Evolutionary conservation across 768 basidiomycete species (phyloP), one percentile per base, ranked within the genome.

Genomic region (Leccinum longicurvipes): DNA sequence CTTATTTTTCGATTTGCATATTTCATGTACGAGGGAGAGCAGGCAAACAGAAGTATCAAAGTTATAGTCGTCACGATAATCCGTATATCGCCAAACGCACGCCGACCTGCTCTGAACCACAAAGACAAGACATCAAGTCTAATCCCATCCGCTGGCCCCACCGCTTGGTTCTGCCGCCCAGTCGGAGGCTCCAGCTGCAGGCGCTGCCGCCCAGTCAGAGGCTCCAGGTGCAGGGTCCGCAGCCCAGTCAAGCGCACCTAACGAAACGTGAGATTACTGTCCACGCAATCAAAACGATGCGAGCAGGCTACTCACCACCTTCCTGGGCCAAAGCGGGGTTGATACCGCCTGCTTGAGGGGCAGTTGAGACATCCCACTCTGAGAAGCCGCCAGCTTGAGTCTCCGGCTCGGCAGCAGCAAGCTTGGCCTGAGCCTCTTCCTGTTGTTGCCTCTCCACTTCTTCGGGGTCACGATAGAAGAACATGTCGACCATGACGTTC

Each of bases 381-480:
- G 79, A 61, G 23, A 73, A 66, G 39, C 78, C 74, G 42, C 78
- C 74, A 34, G 76, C 74, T 63, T 82, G 87, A 44, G 69, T 73
- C 55, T 75, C 83, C 60, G 80, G 84, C 50, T 82, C 83, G 59
- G 83, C 80, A 61, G 83, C 79, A 50, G 74, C 73, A 50, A 77
- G 75, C 76, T 94, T 94, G 65, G 91, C 91, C 60, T 88, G 85
- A 25, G 91, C 91, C 72, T 92, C 93, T 72, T 93, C 95, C 69
- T 91, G 87, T 71, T 93, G 91, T 77, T 98, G 96, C 77, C 90
- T 92, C 85, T 98, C 95, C 65, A 98, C 91, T 77, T 99, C 97
- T 73, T 99, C 95, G 59, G 96, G 94, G 78, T 98, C 96, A 69
- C 96, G 91, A 85, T 98, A 98, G 87, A 98, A 94, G 89, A 95